phyloP scores from a whole-genome alignment of 345 rosid genomes.

The Lenwebbia sp. region DNA sequence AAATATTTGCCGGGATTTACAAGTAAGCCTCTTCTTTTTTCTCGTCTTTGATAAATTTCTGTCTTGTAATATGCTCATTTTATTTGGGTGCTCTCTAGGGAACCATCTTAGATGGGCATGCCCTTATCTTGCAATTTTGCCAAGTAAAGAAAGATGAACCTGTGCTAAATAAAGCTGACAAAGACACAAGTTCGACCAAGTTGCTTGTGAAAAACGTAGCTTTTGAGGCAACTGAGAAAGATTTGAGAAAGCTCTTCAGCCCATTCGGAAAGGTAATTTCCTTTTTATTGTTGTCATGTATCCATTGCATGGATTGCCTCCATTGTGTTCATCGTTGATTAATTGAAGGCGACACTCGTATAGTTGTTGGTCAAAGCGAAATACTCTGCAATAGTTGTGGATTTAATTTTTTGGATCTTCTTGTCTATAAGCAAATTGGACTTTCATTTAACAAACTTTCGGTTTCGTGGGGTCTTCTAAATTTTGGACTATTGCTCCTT shows the following conservation, averaged over 20 bases:
- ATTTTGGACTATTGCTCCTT: neutral
- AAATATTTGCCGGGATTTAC: constrained; percentile 51
- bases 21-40: constrained; percentile 28
- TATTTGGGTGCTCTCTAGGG: constrained; percentile 34
- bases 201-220: constrained; percentile 83
- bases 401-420: neutral
- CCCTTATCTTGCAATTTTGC: constrained; percentile 71
- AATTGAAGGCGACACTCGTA: neutral
- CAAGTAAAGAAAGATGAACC: constrained; percentile 66
- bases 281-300: neutral
- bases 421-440: neutral
- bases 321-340: neutral
- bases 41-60: neutral
- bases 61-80: neutral
- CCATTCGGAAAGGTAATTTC: constrained; percentile 84
- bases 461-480: neutral
- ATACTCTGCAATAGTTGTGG: neutral
- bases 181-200: constrained; percentile 65
- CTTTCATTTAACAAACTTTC: neutral
- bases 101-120: constrained; percentile 86
- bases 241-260: constrained; percentile 78
- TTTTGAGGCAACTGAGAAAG: constrained; percentile 90
- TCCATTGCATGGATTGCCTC: neutral
- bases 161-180: constrained; percentile 34
- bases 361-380: neutral